Evolutionary conservation across 2,329 filamentous ascomycete genomes (phyloP), one percentile per base, ranked within the genome.

Genomic region (Dissoconium aciculare): DNA sequence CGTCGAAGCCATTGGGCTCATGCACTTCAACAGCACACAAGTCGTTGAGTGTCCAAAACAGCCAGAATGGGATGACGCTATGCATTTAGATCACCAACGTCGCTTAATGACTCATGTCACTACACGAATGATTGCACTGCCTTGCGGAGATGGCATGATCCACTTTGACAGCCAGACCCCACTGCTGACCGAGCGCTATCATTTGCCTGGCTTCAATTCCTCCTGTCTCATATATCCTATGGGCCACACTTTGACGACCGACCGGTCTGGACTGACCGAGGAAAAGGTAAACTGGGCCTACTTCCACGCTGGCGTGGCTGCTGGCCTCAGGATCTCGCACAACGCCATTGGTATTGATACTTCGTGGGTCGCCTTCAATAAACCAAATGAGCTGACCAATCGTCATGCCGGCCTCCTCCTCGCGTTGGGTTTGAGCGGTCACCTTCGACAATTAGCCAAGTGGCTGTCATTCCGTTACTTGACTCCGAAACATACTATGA

Each of bases 401-500:
- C 72, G 89, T n/a, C 89, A 98, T 53, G 91, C 89, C 16, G 89
- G 89, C 0, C 89, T 98, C 40, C 59, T 98, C 26, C 66, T 98
- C 1, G 89, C 84, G 4, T 65, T 98, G 4, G 89, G 89, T 3
- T 63, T 98, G 14, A 94, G 94, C 45, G 91, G 89, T 0, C 91
- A 98, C 57, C 63, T 98, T n/a, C 89, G 82, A 44, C 78, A 74
- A 5, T 70, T 98, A 15, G 89, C 89, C 3, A 95, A 95, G 60
- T 98, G 89, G 87, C 78, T 98, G 26, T 87, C 85, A 5, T 98
- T 95, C 67, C 95, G 94, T 51, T 98, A 98, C 45, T 63, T 98
- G n/a, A 98, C 89, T 0, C 87, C 89, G 1, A 98, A 98, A 50
- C 91, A 98, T 55, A 92, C 85, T 15, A 98, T 98, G 89, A 95